Conservation (phyloP, 2,329 filamentous ascomycete species). For the Lasiodiplodia theobromae region DNA sequence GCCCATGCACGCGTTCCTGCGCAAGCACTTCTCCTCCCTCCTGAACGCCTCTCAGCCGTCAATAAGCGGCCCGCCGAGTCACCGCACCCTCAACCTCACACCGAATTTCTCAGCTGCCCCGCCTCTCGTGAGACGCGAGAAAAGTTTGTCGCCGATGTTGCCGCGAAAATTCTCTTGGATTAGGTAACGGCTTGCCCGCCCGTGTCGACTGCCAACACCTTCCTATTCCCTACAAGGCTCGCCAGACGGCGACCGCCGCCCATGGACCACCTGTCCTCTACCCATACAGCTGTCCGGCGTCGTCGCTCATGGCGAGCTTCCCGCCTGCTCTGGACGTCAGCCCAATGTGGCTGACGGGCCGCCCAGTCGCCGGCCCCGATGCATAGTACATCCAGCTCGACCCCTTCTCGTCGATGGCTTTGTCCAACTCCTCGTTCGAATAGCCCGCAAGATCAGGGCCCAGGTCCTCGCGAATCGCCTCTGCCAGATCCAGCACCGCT, state of each 20-base stretch:
- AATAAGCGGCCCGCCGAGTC: conserved; percentile 2
- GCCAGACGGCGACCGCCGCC: not conserved
- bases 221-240: not conserved
- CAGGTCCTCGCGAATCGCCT: conserved; percentile 25
- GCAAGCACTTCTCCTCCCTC: conserved; percentile 10
- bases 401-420: conserved; percentile 19
- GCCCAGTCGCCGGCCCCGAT: conserved; percentile 1
- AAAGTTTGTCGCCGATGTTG: conserved; percentile 15
- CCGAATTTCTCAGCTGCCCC: conserved; percentile 21
- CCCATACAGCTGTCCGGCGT: conserved; percentile 14
- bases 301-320: conserved; percentile 15
- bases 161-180: conserved; percentile 12
- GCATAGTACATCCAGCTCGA: conserved; percentile 19
- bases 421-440: conserved; percentile 21
- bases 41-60: conserved; percentile 21
- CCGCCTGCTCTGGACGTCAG: conserved; percentile 10
- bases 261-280: not conserved
- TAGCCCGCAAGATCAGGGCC: conserved; percentile 20
- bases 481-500: conserved; percentile 22
- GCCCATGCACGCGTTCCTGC: conserved; percentile 22
- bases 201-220: conserved; percentile 7
- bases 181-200: conserved; percentile 16
- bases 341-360: conserved; percentile 19
- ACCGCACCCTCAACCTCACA: not conserved
- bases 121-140: conserved; percentile 23